Evolutionary conservation across 2,329 filamentous ascomycete genomes (phyloP).

Genomic region (Fusarium robinianum): DNA sequence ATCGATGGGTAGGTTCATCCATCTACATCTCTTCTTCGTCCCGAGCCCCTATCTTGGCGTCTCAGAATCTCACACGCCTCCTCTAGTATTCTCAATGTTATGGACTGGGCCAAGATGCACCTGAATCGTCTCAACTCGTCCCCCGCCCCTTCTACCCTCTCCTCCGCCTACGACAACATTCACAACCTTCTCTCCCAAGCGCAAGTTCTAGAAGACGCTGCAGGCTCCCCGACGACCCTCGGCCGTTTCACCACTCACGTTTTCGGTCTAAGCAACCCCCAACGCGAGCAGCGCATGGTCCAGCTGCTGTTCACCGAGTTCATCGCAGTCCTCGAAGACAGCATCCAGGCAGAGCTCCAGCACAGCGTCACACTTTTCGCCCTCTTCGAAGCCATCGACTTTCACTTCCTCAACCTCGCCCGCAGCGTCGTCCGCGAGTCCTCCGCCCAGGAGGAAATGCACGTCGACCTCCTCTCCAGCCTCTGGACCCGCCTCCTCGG

Average conservation of each 20-base stretch:
- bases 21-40: neutral
- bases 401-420: slow-evolving; percentile 86
- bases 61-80: slow-evolving; percentile 16
- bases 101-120: slow-evolving; percentile 94
- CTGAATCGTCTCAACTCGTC: slow-evolving; percentile 69
- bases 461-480: slow-evolving; percentile 79
- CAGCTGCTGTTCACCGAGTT: slow-evolving; percentile 87
- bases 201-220: slow-evolving; percentile 60
- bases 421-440: slow-evolving; percentile 84
- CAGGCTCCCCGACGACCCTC: slow-evolving; percentile 66
- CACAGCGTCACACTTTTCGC: slow-evolving; percentile 80
- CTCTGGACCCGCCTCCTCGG: slow-evolving; percentile 88
- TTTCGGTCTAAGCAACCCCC: slow-evolving; percentile 79
- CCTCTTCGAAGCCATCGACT: slow-evolving; percentile 90
- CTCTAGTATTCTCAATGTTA: slow-evolving; percentile 80
- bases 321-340: slow-evolving; percentile 83
- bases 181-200: slow-evolving; percentile 73
- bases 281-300: slow-evolving; percentile 78
- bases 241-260: slow-evolving; percentile 71
- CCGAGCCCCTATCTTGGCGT: neutral
- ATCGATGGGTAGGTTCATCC: slow-evolving; percentile 69
- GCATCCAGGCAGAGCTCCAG: slow-evolving; percentile 81
- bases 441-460: slow-evolving; percentile 76
- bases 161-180: slow-evolving; percentile 79
- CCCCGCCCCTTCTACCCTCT: slow-evolving; percentile 61